A percentile compares a stretch with the other conserved stretches of the same genome.
Conservation (phyloP, 208 protist genomes). For the Angomonas ambiguus region DNA sequence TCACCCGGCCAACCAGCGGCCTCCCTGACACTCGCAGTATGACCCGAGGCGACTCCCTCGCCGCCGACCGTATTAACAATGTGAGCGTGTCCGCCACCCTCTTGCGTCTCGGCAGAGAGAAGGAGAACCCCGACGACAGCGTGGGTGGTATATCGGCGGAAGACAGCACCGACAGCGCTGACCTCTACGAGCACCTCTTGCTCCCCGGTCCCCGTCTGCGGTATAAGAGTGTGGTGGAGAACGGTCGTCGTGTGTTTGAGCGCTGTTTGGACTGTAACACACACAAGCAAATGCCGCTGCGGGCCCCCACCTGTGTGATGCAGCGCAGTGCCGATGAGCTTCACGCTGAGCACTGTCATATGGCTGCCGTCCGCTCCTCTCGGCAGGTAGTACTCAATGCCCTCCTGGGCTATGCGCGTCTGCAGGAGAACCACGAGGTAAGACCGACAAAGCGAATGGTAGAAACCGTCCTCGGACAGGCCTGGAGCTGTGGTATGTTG, state of each 20-base stretch:
- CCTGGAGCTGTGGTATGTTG: constrained; percentile 86
- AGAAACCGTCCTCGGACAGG: constrained; percentile 82
- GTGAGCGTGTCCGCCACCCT: constrained; percentile 16
- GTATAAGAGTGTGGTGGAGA: constrained; percentile 57
- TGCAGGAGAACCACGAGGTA: constrained; percentile 64
- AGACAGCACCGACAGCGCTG: constrained; percentile 16
- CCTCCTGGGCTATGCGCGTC: constrained; percentile 66
- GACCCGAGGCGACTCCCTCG: constrained; percentile 25
- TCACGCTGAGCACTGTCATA: constrained; percentile 87
- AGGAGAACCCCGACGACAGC: constrained; percentile 6
- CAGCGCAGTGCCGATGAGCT: constrained; percentile 73
- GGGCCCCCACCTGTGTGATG: constrained; percentile 50
- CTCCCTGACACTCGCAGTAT: constrained; percentile 6
- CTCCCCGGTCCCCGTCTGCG: constrained; percentile 68
- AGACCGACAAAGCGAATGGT: constrained; percentile 61
- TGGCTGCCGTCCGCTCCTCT: constrained; percentile 75
- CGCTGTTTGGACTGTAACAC: constrained; percentile 82
- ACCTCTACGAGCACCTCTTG: constrained; percentile 62
- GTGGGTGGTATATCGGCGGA: constrained; percentile 2
- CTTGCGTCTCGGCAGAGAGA: constrained; percentile 12
- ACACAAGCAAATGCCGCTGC: constrained; percentile 81
- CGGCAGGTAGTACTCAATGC: constrained; percentile 79
- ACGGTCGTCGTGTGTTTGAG: constrained; percentile 66
- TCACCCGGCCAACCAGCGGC: constrained; percentile 10
- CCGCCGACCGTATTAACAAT: constrained; percentile 24